These are phyloP conservation scores for Coelastrella sp. DNA, from an alignment of 139 green algal genomes.

Conservation along the genomic window DNA sequence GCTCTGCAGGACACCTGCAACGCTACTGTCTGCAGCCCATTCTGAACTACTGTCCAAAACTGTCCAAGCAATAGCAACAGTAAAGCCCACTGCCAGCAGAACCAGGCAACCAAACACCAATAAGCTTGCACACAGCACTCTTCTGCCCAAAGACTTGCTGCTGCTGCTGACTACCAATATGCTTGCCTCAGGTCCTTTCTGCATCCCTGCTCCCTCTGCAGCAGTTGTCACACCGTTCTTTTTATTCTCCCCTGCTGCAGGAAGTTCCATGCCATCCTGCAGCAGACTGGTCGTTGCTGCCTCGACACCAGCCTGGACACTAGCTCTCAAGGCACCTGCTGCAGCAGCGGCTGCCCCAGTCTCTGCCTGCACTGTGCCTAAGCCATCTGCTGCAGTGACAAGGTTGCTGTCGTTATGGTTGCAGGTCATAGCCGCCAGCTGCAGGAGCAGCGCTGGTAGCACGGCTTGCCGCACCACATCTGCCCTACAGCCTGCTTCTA, in stretches of 20 bases:
- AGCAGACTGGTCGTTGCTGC: conserved; percentile 1
- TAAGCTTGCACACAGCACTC: not conserved
- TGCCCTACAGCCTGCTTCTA: not conserved
- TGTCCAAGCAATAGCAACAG: not conserved
- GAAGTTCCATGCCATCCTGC: not conserved
- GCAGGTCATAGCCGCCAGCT: not conserved
- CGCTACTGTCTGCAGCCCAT: not conserved
- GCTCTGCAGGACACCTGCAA: not conserved
- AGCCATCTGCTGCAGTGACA: not conserved
- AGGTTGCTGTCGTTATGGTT: too few relatives aligned
- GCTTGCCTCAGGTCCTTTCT: not conserved
- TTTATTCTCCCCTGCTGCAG: not conserved
- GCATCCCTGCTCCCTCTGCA: not conserved
- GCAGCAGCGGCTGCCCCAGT: not conserved
- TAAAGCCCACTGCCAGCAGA: conserved; percentile 8
- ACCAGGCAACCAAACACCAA: not conserved
- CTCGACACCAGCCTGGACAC: not conserved
- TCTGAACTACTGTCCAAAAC: not conserved
- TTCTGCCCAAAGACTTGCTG: not conserved
- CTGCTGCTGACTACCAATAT: not conserved
- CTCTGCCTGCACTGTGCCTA: not conserved
- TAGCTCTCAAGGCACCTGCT: conserved; percentile 1
- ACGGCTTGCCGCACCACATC: conserved; percentile 5
- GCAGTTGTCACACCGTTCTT: not conserved
- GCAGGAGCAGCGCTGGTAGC: conserved; percentile 15